Evolutionary conservation across 495 filamentous ascomycete species (phyloP), one percentile per base, ranked within the genome.

Genomic region (Astrothelium macrocarpum): DNA sequence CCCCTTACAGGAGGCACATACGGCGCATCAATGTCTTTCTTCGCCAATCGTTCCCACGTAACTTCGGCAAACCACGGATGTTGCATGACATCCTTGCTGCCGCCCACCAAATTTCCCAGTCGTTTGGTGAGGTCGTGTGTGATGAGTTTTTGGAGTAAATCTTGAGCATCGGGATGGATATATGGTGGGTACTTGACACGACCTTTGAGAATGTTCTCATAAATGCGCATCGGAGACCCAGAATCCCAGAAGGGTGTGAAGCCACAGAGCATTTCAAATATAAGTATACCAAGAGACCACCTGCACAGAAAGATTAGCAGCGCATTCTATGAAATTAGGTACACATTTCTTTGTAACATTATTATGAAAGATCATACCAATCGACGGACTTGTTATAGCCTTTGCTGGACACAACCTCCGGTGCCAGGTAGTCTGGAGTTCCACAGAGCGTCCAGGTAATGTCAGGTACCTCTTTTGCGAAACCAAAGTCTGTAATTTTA

Each of bases 341-440:
- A 4, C 7, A 34, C 14, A 36, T 10, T 31, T 53, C 26, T 58
- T 12, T 53, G 26, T 25, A 29, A 59, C 18, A 45, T 1, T 31
- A 2, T 20, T 36, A 2, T 5, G 49, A 39, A 39, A 42, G 34
- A 53, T 74, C 89, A 78, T 79, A 97, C 94, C 94, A 98, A 73
- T 98, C 94, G 9, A 98, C 94, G 4, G 92, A 96, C 76, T 97
- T 97, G 77, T 97, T 97, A 77, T 98, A 98, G 32, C 94, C 94
- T 78, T 97, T 97, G 67, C 90, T 94, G 25, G 90, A 87, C 16
- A 98, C 95, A 16, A 98, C 95, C 74, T 98, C 94, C 0, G 94
- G 94, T 1, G 94, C 94, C 39, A 98, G 83, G 73, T 98, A 98
- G 76, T 98, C 94, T n/a, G 94, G 94, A 25, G 94, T 98, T 62